These are phyloP conservation scores for Eimeria praecox DNA, from an alignment of 169 alveolate species.

Conservation along the genomic window DNA sequence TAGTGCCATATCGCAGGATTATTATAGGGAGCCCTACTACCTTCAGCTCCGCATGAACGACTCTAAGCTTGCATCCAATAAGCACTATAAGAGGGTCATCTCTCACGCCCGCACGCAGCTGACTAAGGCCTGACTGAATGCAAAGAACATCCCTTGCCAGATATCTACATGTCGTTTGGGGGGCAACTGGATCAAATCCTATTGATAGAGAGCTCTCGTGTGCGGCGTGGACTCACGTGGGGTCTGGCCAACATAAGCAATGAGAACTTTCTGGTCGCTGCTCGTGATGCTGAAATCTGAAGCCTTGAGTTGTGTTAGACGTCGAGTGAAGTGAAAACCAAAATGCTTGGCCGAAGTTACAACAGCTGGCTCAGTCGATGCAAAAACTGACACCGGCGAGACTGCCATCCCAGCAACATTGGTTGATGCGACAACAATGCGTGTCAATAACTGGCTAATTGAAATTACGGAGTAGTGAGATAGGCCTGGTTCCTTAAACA, in stretches of 20 bases:
- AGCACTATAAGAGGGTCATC: background rate
- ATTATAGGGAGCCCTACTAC: background rate
- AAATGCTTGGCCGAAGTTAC: conserved; percentile 71
- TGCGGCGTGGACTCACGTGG: conserved; percentile 31
- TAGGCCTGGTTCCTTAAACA: conserved; percentile 64
- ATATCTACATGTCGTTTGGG: background rate
- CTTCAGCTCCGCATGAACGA: background rate
- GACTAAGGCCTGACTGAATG: background rate
- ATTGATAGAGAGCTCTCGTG: background rate
- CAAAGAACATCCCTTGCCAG: background rate
- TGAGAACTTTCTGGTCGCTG: conserved; percentile 50
- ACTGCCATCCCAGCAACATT: conserved; percentile 73
- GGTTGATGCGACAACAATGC: conserved; percentile 68
- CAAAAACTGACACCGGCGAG: conserved; percentile 56
- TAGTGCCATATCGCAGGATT: background rate
- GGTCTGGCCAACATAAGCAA: conserved; percentile 58
- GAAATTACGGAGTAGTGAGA: conserved; percentile 62
- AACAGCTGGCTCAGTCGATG: conserved; percentile 57
- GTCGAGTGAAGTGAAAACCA: conserved; percentile 74
- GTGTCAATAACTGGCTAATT: conserved; percentile 43
- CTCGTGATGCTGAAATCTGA: conserved; percentile 65
- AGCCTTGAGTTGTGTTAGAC: conserved; percentile 49
- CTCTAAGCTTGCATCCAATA: background rate
- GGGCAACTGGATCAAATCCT: background rate
- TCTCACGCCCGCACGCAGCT: background rate